Percentiles rank a stretch among this genome's conserved stretches.
These are phyloP conservation scores for Botrytis fabae DNA, from an alignment of 2,329 filamentous ascomycete species.

Conservation along the genomic window DNA sequence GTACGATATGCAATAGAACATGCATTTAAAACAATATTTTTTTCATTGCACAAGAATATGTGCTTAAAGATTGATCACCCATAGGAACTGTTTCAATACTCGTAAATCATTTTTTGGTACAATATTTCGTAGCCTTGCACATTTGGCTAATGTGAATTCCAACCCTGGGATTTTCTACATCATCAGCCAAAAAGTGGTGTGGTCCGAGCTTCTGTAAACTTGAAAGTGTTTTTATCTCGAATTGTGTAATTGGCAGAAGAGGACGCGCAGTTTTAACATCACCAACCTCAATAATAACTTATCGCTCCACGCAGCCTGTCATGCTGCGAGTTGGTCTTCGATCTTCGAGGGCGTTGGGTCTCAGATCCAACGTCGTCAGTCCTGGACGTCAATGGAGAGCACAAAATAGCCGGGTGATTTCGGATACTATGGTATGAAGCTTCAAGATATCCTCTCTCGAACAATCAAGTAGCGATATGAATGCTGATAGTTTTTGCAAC, in stretches of 20 bases:
- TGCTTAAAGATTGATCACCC: not conserved
- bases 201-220: constrained; percentile 25
- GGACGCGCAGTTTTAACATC: constrained; percentile 30
- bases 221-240: constrained; percentile 27
- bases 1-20: constrained; percentile 44
- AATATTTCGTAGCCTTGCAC: constrained; percentile 28
- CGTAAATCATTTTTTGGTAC: not conserved
- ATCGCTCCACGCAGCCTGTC: constrained; percentile 49
- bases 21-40: constrained; percentile 20
- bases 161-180: constrained; percentile 17
- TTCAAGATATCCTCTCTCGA: constrained; percentile 18
- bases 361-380: constrained; percentile 54
- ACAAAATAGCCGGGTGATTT: constrained; percentile 43
- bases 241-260: constrained; percentile 26
- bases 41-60: constrained; percentile 10
- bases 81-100: constrained; percentile 2
- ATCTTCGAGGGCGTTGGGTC: constrained; percentile 61
- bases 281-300: constrained; percentile 31
- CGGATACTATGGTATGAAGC: constrained; percentile 43
- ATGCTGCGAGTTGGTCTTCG: constrained; percentile 71
- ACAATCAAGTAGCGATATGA: constrained; percentile 25
- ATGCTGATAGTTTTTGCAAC: constrained; percentile 30
- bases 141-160: constrained; percentile 6
- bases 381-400: constrained; percentile 60
- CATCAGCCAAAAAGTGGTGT: constrained; percentile 22